Evolutionary conservation across 345 rosid genomes (phyloP), one percentile per base, ranked within the genome.

Genomic region (Laguncularia racemosa): DNA sequence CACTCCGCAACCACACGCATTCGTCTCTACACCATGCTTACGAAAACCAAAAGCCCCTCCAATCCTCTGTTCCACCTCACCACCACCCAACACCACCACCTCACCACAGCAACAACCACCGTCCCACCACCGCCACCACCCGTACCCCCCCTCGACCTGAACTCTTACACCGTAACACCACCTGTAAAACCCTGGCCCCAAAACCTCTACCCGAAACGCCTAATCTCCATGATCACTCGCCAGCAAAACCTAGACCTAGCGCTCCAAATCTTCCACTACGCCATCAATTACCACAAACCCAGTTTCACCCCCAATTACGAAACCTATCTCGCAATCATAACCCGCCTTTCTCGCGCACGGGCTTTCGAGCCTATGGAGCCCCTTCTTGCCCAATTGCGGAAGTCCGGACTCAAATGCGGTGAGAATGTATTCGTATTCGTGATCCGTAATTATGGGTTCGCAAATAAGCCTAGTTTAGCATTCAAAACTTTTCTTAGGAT

Each of bases 161-260:
- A 71, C 59, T 75, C 81, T 50, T 74, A 60, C 76, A 74, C 70
- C 1, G 85, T 81, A 43, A 77, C 82, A 0, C 97, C 95, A 0
- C 97, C 95, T 57, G 78, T 91, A 71, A 82, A 76, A 70, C 90
- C 84, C 9, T 91, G 98, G 98, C 98, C 98, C 6, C 73, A 77
- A 60, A 76, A 77, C 62, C 95, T 91, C 58, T 74, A 63, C 74
- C 91, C 95, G 2, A 91, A 81, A 65, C 95, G 91, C 53, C 76
- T 91, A 5, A 75, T 66, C 60, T 81, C 81, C 55, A 82, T 89
- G 89, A 84, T 91, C 75, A 64, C 57, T 28, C 82, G 81, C 67
- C 95, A 88, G 53, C 90, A 88, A 52, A 84, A 83, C 68, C 86
- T 83, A 55, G 95, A 84, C 69, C 95, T 91, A 4, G 88, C 95